phyloP scores from a whole-genome alignment of 768 basidiomycete genomes.

The Mycena vitilis region DNA sequence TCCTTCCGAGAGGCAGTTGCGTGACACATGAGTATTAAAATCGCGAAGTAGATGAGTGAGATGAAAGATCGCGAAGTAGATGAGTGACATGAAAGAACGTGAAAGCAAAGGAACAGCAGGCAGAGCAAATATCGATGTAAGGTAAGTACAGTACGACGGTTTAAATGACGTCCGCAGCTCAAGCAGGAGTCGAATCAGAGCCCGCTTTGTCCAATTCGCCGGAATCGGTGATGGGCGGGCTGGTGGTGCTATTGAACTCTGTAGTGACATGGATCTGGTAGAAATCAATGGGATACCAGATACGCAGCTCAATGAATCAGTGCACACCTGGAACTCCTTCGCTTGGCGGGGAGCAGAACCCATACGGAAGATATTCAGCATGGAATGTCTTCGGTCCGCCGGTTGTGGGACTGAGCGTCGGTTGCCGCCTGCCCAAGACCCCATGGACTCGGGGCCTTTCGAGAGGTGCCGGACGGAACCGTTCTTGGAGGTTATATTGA shows the following conservation, averaged over 20 bases:
- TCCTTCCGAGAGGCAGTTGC: too few species aligned
- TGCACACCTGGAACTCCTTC: constrained; percentile 21
- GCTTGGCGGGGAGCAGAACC: constrained; percentile 20
- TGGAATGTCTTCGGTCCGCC: constrained; percentile 17
- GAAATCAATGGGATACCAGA: not conserved
- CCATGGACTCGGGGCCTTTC: constrained; percentile 17
- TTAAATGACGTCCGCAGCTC: too few species aligned
- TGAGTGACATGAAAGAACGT: too few species aligned
- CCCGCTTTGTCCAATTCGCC: constrained; percentile 23
- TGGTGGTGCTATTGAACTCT: constrained; percentile 25
- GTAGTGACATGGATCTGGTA: constrained; percentile 19
- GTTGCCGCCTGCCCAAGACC: constrained; percentile 17
- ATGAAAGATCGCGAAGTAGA: too few species aligned
- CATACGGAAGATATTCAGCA: constrained; percentile 20
- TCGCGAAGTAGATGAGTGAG: too few species aligned
- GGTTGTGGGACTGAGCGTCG: not conserved
- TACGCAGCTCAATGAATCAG: too few species aligned
- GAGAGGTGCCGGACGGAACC: constrained; percentile 14
- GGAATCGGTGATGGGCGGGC: constrained; percentile 7
- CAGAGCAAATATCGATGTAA: too few species aligned
- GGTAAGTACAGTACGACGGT: too few species aligned
- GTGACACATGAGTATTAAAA: too few species aligned
- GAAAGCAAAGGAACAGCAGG: too few species aligned
- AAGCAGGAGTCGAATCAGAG: not conserved
- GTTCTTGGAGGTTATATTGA: constrained; percentile 23